Base-by-base conservation (phyloP, 225 moss, liverwort and hornwort genomes). In the Pseudoscleropodium purum region DNA sequence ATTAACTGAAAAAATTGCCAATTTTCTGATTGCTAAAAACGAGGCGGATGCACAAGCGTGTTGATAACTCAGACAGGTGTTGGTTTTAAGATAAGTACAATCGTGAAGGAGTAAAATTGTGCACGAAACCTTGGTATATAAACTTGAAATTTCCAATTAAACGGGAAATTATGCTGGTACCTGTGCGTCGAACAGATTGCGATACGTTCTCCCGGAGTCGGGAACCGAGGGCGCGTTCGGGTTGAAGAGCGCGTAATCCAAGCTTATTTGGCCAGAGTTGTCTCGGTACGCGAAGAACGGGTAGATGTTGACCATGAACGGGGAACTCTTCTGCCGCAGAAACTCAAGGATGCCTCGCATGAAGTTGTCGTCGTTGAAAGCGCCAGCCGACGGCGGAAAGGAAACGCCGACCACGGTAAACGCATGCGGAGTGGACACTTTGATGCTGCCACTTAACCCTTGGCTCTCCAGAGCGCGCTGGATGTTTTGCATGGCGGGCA, bases 261-360 rank as follows among this genome's bases (percentile, higher is more conserved):
- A 67, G 59, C 82, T 86, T 9, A 90, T 84, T 7, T 78, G 14
- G 51, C 54, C 87, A 7, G 94, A 51, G 13, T 94, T 29, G 31
- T 70, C 88, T 9, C 93, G 80, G 89, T 94, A 95, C 7, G 95
- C 57, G 85, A 95, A 95, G 89, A 93, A 97, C 1, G 96, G 96
- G 66, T 97, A 97, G n/a, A 95, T 30, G 47, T 96, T 97, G 85
- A 96, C 68, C 92, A 95, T 95, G 87, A 97, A 92, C 11, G 87
- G 73, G 29, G 95, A 90, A 1, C 93, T 89, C 24, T 94, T 93
- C 78, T 92, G 88, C 9, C 90, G 77, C 23, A 95, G 87, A 45
- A 97, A 97, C 18, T 90, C 92, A 15, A 96, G 88, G 61, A 96
- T 89, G 5, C 93, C 92, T 30, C 67, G 51, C 62, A 97, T 81